These are phyloP conservation scores for Aspergillus mulundensis DNA, from an alignment of 495 filamentous ascomycete species.

Conservation along the genomic window DNA sequence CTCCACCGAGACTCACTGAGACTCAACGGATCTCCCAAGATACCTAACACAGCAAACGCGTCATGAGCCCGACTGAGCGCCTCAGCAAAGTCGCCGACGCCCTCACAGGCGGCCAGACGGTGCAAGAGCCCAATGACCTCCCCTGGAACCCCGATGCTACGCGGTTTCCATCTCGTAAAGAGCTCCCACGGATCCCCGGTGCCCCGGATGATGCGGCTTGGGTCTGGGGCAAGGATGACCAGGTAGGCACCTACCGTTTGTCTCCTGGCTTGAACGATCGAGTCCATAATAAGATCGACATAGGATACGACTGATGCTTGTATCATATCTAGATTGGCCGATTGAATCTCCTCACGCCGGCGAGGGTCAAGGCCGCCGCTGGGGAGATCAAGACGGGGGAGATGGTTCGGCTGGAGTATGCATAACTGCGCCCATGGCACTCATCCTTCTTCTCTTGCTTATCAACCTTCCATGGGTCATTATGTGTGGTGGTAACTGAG, in stretches of 20 bases:
- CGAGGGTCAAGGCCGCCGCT: constrained; percentile 47
- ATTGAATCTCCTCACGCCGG: constrained; percentile 56
- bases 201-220: constrained; percentile 52
- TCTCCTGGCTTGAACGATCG: too few species aligned
- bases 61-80: neutral
- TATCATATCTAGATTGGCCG: constrained; percentile 39
- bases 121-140: constrained; percentile 30
- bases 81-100: constrained; percentile 7
- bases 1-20: neutral
- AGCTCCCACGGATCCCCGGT: constrained; percentile 44
- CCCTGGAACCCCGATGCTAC: constrained; percentile 53
- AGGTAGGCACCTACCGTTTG: constrained; percentile 24
- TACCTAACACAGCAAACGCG: neutral
- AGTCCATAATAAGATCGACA: too few species aligned
- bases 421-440: too few species aligned
- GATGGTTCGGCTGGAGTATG: constrained; percentile 46
- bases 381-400: constrained; percentile 52
- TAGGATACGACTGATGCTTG: neutral
- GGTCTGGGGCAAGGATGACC: constrained; percentile 62
- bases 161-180: constrained; percentile 49
- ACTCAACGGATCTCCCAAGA: neutral
- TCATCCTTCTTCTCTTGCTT: too few species aligned
- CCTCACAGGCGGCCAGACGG: neutral
- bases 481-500: neutral
- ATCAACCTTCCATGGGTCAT: neutral